These are phyloP conservation scores for Globisporangium solare DNA, from an alignment of 352 stramenopile genomes.

Conservation along the genomic window DNA sequence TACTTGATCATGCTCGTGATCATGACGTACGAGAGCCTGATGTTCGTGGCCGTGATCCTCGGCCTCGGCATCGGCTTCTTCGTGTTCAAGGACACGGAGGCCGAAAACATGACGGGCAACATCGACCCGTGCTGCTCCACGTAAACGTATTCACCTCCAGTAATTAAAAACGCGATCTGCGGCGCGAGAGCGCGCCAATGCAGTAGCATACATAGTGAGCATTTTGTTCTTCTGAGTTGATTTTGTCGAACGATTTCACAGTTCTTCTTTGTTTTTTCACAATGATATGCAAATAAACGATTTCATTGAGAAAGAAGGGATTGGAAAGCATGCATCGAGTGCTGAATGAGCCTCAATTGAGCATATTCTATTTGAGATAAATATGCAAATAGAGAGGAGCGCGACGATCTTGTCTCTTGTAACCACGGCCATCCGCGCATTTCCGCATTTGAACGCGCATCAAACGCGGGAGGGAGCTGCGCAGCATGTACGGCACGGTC, in stretches of 20 bases:
- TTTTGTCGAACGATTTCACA: background rate
- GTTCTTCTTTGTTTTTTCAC: background rate
- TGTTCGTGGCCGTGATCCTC: slow-evolving; percentile 75
- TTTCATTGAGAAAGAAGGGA: no score
- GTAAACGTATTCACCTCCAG: slow-evolving; percentile 19
- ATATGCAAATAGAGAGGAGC: background rate
- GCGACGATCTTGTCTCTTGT: slow-evolving; percentile 11
- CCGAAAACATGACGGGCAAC: slow-evolving; percentile 57
- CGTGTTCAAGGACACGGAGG: slow-evolving; percentile 82
- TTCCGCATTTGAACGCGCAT: background rate
- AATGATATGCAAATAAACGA: background rate
- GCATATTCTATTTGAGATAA: background rate
- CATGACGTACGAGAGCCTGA: slow-evolving; percentile 82
- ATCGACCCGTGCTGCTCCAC: slow-evolving; percentile 79
- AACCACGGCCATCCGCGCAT: background rate
- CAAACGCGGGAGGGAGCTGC: background rate
- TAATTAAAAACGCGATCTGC: slow-evolving; percentile 2
- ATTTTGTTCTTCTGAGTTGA: background rate
- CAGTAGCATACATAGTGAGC: no score
- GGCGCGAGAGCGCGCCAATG: no score
- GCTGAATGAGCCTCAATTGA: background rate
- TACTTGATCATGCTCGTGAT: slow-evolving; percentile 86
- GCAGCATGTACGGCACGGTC: slow-evolving; percentile 53
- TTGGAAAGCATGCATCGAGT: no score
- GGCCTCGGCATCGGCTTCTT: slow-evolving; percentile 68